Evolutionary conservation across 2,329 filamentous ascomycete genomes (phyloP).

Genomic region (Ascochyta rabiei): DNA sequence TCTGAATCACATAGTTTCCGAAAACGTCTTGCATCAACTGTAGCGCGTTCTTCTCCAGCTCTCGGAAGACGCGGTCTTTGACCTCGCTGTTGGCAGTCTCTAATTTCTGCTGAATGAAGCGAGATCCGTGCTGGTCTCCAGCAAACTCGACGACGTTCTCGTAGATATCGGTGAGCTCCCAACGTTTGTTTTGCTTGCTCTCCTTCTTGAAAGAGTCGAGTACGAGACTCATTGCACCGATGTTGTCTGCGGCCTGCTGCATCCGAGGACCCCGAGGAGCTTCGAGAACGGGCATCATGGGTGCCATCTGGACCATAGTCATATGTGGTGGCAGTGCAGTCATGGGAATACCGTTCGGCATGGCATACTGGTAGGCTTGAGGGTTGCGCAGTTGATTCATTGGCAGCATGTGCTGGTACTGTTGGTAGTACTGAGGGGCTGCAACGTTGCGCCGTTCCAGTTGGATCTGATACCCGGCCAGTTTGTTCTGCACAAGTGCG

Average conservation of each 20-base stretch:
- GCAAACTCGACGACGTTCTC: constrained; percentile 90
- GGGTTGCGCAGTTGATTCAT: constrained; percentile 44
- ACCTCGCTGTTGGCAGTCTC: constrained; percentile 94
- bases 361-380: constrained; percentile 45
- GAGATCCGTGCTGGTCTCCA: constrained; percentile 92
- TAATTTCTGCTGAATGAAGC: constrained; percentile 93
- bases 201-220: constrained; percentile 81
- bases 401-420: constrained; percentile 45
- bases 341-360: constrained; percentile 46
- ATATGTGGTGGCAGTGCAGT: constrained; percentile 44
- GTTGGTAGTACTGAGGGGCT: constrained; percentile 38
- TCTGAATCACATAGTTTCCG: constrained; percentile 98
- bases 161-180: constrained; percentile 88
- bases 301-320: constrained; percentile 42
- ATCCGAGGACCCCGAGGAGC: constrained; percentile 57
- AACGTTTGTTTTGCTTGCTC: constrained; percentile 74
- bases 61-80: constrained; percentile 86
- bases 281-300: constrained; percentile 46
- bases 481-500: constrained; percentile 56
- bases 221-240: constrained; percentile 70
- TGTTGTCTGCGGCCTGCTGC: constrained; percentile 56
- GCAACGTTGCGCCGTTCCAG: constrained; percentile 46
- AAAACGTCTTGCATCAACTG: constrained; percentile 96
- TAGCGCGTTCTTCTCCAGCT: constrained; percentile 82
- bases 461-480: constrained; percentile 55